Evolutionary conservation across 2,329 filamentous ascomycete species (phyloP).

Genomic region (Colletotrichum aenigma): DNA sequence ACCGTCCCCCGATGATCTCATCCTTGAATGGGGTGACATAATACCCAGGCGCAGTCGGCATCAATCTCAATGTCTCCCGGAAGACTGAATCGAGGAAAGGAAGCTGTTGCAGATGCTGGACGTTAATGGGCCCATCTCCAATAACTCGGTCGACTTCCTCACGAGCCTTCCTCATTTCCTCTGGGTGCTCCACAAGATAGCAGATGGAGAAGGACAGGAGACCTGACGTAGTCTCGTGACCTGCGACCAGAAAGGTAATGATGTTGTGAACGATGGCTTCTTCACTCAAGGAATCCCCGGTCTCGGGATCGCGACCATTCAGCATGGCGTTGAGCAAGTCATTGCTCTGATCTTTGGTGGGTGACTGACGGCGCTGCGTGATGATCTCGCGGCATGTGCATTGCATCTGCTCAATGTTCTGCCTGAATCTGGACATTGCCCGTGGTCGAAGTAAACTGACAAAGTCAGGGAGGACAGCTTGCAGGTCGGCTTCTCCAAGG

Average conservation of each 20-base stretch:
- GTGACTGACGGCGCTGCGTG: constrained; percentile 36
- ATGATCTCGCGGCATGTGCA: constrained; percentile 54
- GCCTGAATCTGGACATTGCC: constrained; percentile 11
- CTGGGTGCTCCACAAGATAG: constrained; percentile 67
- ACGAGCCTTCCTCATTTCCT: constrained; percentile 63
- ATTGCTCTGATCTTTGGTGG: background rate
- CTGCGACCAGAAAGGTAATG: constrained; percentile 71
- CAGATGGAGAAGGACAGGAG: constrained; percentile 69
- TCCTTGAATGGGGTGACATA: constrained; percentile 37
- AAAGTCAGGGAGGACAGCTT: constrained; percentile 48
- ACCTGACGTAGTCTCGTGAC: constrained; percentile 73
- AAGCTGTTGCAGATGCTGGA: constrained; percentile 64
- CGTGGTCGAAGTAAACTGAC: background rate
- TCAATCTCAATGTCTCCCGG: constrained; percentile 51
- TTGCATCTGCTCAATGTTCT: background rate
- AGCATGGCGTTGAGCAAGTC: constrained; percentile 72
- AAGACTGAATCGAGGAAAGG: constrained; percentile 68
- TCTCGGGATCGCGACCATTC: constrained; percentile 65
- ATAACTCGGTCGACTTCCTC: constrained; percentile 71
- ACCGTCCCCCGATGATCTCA: constrained; percentile 55
- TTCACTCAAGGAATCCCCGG: constrained; percentile 63
- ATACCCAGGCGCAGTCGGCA: constrained; percentile 27
- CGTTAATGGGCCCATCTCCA: constrained; percentile 57
- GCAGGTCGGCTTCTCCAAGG: constrained; percentile 56
- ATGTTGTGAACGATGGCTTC: constrained; percentile 68